Base-by-base conservation (phyloP, 768 basidiomycete species). In the Cubamyces lactineus region DNA sequence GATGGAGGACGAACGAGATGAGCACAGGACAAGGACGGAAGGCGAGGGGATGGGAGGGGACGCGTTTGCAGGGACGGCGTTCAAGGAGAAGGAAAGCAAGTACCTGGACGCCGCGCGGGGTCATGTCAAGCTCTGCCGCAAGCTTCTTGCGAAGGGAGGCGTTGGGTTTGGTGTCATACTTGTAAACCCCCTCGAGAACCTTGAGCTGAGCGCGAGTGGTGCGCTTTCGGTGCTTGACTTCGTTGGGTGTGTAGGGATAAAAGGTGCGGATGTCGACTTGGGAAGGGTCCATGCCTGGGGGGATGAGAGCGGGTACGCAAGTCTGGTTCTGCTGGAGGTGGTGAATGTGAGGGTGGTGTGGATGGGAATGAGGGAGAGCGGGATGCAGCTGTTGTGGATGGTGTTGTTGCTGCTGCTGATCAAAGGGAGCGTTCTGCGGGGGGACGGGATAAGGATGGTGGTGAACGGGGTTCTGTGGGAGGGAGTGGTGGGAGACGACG, bases 61-160 rank as follows among this genome's bases (percentile, higher is more conserved):
- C 39, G 23, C 40, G 46, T 13, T 17, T 53, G 26, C 30, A 1
- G 6, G 6, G 45, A 52, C 13, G 24, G 52, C 5, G 40, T 19
- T 39, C 16, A 12, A 26, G 58, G 26, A 41, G 23, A 9, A 30
- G 21, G 38, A 21, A 40, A 19, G 34, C 38, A 21, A 84, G 80
- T 59, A 96, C 96, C 84, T 98, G 96, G 2, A 98, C 92, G n/a
- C 93, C 94, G 62, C 96, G 80, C 21, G 94, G 86, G 11, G 92
- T 91, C 96, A 98, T 98, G 64, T 87, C 88, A 59, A 98, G 85
- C 76, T 94, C 82, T 11, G 81, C 77, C 0, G 94, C 90, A 55
- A 98, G 85, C 65, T 85, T 81, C 74, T 91, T 92, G 68, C 96
- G 83, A 40, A 90, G 78, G 7, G 82, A 77, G 41, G 87, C 88